Base-by-base conservation (phyloP, 2,329 filamentous ascomycete genomes). In the Pseudogymnoascus sp. region DNA sequence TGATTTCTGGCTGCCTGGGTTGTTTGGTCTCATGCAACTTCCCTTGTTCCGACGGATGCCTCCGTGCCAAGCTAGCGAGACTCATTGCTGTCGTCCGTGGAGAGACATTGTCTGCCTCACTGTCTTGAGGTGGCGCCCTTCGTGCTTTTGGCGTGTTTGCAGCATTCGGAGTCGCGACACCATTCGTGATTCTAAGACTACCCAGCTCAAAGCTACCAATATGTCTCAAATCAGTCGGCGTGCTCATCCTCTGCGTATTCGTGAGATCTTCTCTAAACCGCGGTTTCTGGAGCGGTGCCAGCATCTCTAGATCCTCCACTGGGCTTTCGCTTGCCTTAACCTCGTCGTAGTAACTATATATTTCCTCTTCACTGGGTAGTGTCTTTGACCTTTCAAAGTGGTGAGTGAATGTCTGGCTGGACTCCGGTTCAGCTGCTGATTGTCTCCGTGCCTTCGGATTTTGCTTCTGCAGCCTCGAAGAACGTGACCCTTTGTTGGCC, bases 161-260 rank as follows among this genome's bases (percentile, higher is more conserved):
- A n/a, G 50, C 25, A 12, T 7, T 56, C 2, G 85, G 84, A 63
- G 79, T 82, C 1, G 74, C 77, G 2, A 77, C 75, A 12, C 83
- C 84, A 71, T 88, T 88, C 21, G 78, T 85, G 63, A 88, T 86
- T 37, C 83, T 80, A 60, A 88, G 69, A 1, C 83, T 83, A 1
- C 85, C 85, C 62, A 85, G 79, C 69, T 84, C 85, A 70, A 85
- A 87, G 10, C 79, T 82, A 2, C 85, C 85, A 33, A 84, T 79
- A 53, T 86, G 83, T 64, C 78, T 77, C 28, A 76, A 72, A 23
- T 86, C 84, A 42, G 75, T 80, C 0, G 84, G 80, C 1, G 81
- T 84, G 50, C 31, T 56, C 25, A 56, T 33, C 50, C 50, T 56
- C 50, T 63, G 69, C 66, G 14, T 69, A 67, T 62, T 72, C 67